These are phyloP conservation scores for Suillus clintonianus DNA, from an alignment of 768 basidiomycete genomes.

Conservation along the genomic window DNA sequence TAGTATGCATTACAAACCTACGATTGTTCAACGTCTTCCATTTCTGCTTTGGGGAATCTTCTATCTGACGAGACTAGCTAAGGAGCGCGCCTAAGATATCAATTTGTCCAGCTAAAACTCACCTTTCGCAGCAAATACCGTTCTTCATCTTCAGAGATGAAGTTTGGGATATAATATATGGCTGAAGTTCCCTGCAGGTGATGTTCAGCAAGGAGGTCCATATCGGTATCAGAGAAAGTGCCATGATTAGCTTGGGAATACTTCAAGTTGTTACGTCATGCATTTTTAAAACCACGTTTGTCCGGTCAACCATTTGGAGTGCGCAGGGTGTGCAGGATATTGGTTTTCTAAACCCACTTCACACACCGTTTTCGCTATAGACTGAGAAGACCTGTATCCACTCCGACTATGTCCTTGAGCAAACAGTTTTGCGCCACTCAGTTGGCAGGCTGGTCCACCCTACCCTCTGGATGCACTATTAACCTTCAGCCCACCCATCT, in stretches of 20 bases:
- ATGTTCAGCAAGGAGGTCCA: slow-evolving; percentile 13
- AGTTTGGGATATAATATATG: slow-evolving; percentile 75
- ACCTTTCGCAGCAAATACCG: slow-evolving; percentile 78
- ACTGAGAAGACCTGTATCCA: neutral
- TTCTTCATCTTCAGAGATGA: slow-evolving; percentile 77
- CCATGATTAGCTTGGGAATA: neutral
- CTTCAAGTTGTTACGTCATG: neutral
- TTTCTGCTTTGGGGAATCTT: slow-evolving; percentile 73
- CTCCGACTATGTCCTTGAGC: neutral
- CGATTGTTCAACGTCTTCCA: slow-evolving; percentile 80
- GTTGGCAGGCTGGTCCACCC: neutral
- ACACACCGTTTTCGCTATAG: neutral
- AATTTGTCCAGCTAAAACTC: slow-evolving; percentile 12
- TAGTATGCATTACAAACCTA: slow-evolving; percentile 40
- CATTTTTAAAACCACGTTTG: neutral
- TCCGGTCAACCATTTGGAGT: neutral
- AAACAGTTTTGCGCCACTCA: neutral
- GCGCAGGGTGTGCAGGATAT: neutral
- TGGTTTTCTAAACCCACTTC: neutral
- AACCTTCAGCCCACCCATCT: too few relatives aligned
- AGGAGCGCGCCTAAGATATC: slow-evolving; percentile 1
- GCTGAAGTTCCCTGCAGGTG: slow-evolving; percentile 40
- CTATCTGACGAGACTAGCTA: slow-evolving; percentile 51
- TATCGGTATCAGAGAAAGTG: neutral
- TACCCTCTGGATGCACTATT: too few relatives aligned